Conservation (phyloP, 805 yeast species). For the Lachancea fermentati region DNA sequence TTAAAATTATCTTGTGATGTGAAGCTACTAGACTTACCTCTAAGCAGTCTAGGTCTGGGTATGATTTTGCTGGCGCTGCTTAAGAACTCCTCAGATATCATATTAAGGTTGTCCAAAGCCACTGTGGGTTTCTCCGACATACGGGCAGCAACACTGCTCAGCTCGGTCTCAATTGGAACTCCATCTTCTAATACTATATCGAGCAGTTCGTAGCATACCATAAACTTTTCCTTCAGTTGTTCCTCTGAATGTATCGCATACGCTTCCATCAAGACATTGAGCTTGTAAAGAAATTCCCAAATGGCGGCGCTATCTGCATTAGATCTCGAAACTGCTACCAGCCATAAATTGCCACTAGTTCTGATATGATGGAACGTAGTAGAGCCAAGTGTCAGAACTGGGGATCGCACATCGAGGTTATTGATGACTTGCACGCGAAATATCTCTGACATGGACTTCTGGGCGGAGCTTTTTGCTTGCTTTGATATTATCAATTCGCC, state of each 20-base stretch:
- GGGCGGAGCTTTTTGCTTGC: conserved; percentile 66
- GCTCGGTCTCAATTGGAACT: conserved; percentile 24
- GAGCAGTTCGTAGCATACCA: conserved; percentile 65
- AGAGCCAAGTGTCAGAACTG: conserved; percentile 81
- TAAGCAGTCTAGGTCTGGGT: conserved; percentile 18
- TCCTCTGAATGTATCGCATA: conserved; percentile 38
- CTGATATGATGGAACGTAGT: conserved; percentile 82
- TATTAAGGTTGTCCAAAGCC: not conserved
- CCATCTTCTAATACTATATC: conserved; percentile 53
- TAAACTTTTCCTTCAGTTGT: conserved; percentile 58
- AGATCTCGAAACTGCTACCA: conserved; percentile 84
- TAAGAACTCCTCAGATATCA: conserved; percentile 3
- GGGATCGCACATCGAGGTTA: conserved; percentile 49
- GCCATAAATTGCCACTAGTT: conserved; percentile 52
- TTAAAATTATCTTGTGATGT: conserved; percentile 1
- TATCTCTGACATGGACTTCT: conserved; percentile 76
- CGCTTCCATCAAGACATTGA: conserved; percentile 48
- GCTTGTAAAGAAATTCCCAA: conserved; percentile 68
- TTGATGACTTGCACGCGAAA: conserved; percentile 89
- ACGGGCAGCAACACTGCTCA: conserved; percentile 20
- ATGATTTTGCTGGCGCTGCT: conserved; percentile 3
- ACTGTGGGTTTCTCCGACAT: conserved; percentile 22
- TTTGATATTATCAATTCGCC: conserved; percentile 83
- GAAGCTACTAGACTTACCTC: conserved; percentile 10
- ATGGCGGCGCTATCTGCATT: conserved; percentile 80